Evolutionary conservation across 164 flowering plant genomes (phyloP), one percentile per base, ranked within the genome.

Genomic region (Tinospora cordifolia): DNA sequence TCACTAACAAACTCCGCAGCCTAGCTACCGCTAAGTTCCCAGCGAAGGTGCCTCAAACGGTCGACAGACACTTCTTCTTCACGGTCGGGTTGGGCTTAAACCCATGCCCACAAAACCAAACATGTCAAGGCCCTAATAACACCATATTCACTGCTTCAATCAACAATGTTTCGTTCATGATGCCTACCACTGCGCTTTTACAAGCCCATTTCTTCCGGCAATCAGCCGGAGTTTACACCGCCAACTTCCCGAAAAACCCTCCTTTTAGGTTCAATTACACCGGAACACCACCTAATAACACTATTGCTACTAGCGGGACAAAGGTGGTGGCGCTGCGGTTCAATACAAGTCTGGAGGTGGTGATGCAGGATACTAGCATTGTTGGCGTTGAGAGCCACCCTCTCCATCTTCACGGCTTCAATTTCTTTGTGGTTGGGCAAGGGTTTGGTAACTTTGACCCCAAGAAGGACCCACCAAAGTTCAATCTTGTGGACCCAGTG

Each of bases 361-460:
- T 88, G 70, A 3, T 87, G 77, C 93, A 88, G 72, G 89, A 66
- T 69, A 87, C 93, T 0, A 80, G 89, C 79, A 86, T 85, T 24
- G 30, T 88, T 14, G 88, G 87, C 10, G 85, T 83, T 4, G 93
- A 88, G 71, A 81, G 81, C 71, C 93, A 88, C 67, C 93, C 90
- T 14, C 81, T 88, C 3, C 93, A 88, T 70, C 83, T 87, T 12
- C 90, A 87, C 72, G 93, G 93, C 21, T 80, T 49, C 70, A 83
- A 88, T 69, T 85, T 88, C 74, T 88, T 75, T 49, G 86, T 88
- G 10, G 85, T 88, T 0, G 93, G 93, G 0, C 85, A 83, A 71
- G 93, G 93, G 0, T 79, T 84, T 54, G 89, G 90, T 8, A 88
- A 88, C 70, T 88, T 79, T 44, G 76, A 87, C 60, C 83, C 85